Evolutionary conservation across 176 grass and related monocot genomes (phyloP).

Genomic region (Aegilops tauschii): DNA sequence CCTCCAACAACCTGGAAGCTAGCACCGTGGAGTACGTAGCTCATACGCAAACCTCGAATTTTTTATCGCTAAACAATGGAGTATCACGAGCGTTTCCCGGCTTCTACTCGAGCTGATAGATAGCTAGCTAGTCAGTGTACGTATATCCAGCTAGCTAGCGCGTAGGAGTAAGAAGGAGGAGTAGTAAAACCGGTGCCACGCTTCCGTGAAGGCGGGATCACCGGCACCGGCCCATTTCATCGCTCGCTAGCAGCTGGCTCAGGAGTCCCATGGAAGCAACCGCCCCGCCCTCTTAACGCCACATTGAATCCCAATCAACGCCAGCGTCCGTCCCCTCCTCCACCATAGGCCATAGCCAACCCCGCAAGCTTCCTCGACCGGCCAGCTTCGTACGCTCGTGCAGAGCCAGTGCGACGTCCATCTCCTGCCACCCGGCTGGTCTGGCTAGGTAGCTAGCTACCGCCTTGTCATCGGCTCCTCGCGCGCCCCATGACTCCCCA

Average conservation of each 20-base stretch:
- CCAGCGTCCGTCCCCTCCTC: background rate
- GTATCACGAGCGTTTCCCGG: no score
- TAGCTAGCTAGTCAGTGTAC: no score
- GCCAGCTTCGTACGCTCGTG: background rate
- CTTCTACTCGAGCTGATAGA: no score
- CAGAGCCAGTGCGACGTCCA: background rate
- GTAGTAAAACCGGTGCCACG: background rate
- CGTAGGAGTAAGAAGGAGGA: background rate
- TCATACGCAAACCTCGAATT: no score
- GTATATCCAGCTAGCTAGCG: no score
- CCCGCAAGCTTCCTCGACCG: background rate
- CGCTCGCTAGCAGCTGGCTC: background rate
- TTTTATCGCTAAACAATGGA: no score
- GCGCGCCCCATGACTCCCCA: background rate
- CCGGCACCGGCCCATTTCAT: constrained; percentile 21
- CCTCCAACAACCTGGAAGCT: no score
- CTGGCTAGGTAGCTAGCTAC: background rate
- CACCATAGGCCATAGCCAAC: background rate
- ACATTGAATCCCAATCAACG: constrained; percentile 15
- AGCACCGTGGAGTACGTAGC: no score
- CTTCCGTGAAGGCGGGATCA: constrained; percentile 61
- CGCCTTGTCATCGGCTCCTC: background rate
- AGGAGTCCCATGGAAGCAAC: constrained; percentile 55
- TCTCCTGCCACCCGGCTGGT: no score
- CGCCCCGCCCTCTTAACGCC: constrained; percentile 33